Conservation (phyloP, 331 rosid genomes). For the Malus hybrid region DNA sequence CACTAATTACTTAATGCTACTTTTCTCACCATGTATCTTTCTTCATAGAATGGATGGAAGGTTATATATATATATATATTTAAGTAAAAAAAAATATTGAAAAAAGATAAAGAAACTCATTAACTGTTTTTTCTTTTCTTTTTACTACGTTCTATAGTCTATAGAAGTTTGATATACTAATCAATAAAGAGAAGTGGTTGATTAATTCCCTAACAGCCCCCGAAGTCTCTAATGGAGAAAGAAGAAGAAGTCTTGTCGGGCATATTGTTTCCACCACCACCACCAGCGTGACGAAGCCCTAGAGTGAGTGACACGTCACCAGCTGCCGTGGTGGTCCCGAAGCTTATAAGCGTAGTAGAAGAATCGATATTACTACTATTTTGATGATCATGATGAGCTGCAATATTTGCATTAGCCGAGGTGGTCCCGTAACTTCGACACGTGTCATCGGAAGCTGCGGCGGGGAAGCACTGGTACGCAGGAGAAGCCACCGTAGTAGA, state of each 20-base stretch:
- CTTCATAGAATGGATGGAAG: constrained; percentile 28
- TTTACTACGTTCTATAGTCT: not conserved
- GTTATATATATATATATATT: not conserved
- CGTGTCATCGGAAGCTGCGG: constrained; percentile 15
- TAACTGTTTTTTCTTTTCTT: not conserved
- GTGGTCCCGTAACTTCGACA: constrained; percentile 43
- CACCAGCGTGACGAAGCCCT: constrained; percentile 93
- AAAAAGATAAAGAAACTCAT: not conserved
- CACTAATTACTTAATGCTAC: constrained; percentile 22
- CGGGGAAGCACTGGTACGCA: constrained; percentile 22
- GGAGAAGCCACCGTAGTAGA: constrained; percentile 33
- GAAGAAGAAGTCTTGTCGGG: constrained; percentile 52
- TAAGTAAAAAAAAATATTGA: not conserved
- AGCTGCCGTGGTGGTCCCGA: constrained; percentile 55
- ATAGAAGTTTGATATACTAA: not conserved
- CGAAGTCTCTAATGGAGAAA: constrained; percentile 76
- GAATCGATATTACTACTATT: constrained; percentile 34
- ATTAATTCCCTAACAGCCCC: constrained; percentile 34
- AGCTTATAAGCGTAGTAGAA: constrained; percentile 60
- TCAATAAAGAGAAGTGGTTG: not conserved
- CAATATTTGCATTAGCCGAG: constrained; percentile 20
- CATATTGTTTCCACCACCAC: constrained; percentile 28
- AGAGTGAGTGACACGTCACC: constrained; percentile 97
- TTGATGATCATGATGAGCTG: not conserved
- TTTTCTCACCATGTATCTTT: constrained; percentile 12